These are phyloP conservation scores for Pinus taeda DNA, from an alignment of 75 land plant species.

Conservation along the genomic window DNA sequence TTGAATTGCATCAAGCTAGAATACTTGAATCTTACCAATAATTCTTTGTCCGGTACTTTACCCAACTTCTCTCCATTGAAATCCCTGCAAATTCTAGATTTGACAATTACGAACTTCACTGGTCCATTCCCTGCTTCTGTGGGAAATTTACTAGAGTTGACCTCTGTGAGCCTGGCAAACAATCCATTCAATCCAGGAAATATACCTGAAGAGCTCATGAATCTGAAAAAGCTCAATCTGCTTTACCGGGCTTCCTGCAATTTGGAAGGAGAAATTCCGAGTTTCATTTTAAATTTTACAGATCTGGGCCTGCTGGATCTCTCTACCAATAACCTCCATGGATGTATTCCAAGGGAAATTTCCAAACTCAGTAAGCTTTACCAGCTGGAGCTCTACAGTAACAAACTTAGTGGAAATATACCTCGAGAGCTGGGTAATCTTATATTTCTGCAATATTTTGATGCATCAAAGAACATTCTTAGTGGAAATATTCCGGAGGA, in stretches of 20 bases:
- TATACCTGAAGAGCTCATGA: conserved; percentile 39
- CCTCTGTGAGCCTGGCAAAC: conserved; percentile 36
- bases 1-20: conserved; percentile 37
- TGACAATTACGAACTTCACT: conserved; percentile 45
- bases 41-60: conserved; percentile 26
- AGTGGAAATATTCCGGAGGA: conserved; percentile 63
- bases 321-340: conserved; percentile 37
- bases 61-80: conserved; percentile 42
- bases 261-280: conserved; percentile 58
- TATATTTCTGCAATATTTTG: conserved; percentile 43
- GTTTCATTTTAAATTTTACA: conserved; percentile 58
- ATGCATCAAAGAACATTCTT: conserved; percentile 48
- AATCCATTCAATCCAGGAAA: conserved; percentile 37
- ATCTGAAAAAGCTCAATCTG: conserved; percentile 35
- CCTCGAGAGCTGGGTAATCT: conserved; percentile 78
- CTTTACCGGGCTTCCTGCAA: conserved; percentile 47
- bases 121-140: conserved; percentile 63
- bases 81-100: conserved; percentile 37
- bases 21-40: conserved; percentile 25
- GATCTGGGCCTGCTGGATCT: conserved; percentile 53
- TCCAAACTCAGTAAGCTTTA: conserved; percentile 46
- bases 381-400: conserved; percentile 52
- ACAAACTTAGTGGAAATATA: conserved; percentile 37
- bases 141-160: conserved; percentile 40
- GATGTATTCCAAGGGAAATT: conserved; percentile 54